Base-by-base conservation (phyloP, 2,329 filamentous ascomycete genomes). In the Thielaviopsis euricoi region DNA sequence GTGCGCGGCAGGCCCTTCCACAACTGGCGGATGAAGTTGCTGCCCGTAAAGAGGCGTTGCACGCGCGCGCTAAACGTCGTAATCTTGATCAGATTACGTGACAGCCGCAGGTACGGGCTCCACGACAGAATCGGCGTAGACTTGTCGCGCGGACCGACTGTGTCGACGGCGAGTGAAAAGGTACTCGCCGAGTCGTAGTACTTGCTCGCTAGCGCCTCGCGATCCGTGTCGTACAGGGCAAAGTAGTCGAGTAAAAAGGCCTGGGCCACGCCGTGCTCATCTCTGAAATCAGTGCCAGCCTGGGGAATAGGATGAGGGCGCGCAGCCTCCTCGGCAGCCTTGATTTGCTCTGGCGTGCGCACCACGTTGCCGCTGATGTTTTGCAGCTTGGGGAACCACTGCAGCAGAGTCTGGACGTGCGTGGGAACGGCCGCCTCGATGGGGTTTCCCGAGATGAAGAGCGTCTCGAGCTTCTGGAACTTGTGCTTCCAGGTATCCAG, bases 311-410 rank as follows among this genome's bases (percentile, higher is more conserved):
- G 66, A 69, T 76, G 74, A 66, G 81, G 71, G 66, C 75, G 70
- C 62, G 75, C 64, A 25, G 74, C 73, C 53, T 75, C 70, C 60
- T 75, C 70, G 64, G 74, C 70, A 58, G 80, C 76, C 9, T 79
- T 80, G 55, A 86, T 74, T 64, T 89, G 81, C 65, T 87, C 82
- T 0, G 83, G 77, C 1, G 85, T 86, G 60, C 89, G 81, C 19
- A 95, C 80, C 66, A 85, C 80, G 6, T 80, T 73, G 57, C 82
- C 81, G 68, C 94, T 95, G 63, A 97, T 73, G 60, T 83, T 79
- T 64, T 83, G 82, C 17, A 97, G 77, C 60, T 81, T 85, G 0
- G 89, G 90, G 66, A 88, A 97, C 85, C 89, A 94, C 48, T 81
- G 80, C 29, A 87, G 73, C 59, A 96, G 73, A 53, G 88, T 85